These are phyloP conservation scores for Tylopilus sp. DNA, from an alignment of 768 basidiomycete species.

Conservation along the genomic window DNA sequence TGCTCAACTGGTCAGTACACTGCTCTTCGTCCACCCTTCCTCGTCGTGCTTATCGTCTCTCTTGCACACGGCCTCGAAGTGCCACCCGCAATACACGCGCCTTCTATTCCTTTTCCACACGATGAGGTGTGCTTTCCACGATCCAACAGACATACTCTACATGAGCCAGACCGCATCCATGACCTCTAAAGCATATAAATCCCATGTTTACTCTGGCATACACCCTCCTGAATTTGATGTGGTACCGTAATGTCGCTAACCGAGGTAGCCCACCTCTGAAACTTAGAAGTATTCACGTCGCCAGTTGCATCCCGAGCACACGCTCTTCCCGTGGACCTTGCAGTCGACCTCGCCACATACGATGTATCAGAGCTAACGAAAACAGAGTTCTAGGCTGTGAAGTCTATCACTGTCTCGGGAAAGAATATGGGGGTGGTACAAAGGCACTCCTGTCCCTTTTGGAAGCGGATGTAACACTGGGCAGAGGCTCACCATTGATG, in stretches of 20 bases:
- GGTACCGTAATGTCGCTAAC: conserved; percentile 45
- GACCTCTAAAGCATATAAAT: conserved; percentile 93
- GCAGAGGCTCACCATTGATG: conserved; percentile 52
- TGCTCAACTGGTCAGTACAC: conserved; percentile 45
- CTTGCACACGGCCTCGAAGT: conserved; percentile 32
- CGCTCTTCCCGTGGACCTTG: conserved; percentile 75
- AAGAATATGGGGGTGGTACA: conserved; percentile 39
- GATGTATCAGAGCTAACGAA: conserved; percentile 73
- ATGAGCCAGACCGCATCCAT: conserved; percentile 78
- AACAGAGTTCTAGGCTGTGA: conserved; percentile 38
- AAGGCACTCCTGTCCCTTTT: conserved; percentile 82
- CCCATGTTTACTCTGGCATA: conserved; percentile 49
- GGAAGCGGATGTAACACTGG: conserved; percentile 75
- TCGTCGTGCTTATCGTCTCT: conserved; percentile 11
- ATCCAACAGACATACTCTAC: conserved; percentile 5
- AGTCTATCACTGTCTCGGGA: conserved; percentile 20
- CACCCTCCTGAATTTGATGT: no score
- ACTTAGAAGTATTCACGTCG: conserved; percentile 78
- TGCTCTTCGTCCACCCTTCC: not conserved
- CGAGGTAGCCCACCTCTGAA: conserved; percentile 86
- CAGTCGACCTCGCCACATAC: conserved; percentile 84
- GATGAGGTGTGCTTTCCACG: conserved; percentile 53
- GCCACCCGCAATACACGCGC: conserved; percentile 52
- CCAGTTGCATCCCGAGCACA: conserved; percentile 77
- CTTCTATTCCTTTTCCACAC: conserved; percentile 58